Base-by-base conservation (phyloP, 805 yeast genomes). In the Sugiyamaella qingdaonensis region DNA sequence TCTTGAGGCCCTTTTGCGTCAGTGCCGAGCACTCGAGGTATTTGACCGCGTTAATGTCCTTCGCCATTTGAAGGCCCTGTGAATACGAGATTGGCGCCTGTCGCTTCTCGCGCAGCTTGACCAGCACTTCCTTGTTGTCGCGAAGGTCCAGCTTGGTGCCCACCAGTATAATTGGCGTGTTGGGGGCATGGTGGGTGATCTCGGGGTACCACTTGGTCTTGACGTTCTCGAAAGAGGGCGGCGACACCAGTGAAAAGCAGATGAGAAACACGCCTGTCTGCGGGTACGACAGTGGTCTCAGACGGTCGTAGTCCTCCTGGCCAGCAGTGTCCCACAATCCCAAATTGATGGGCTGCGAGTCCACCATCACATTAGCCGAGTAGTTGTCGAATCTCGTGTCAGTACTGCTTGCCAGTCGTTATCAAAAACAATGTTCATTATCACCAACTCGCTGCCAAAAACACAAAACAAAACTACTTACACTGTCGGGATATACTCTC, bases 241-340 rank as follows among this genome's bases (percentile, higher is more conserved):
- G 95, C 62, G 83, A 86, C 42, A 86, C 85, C 5, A 90, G 82
- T 4, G 95, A 86, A 68, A 89, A 90, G 70, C 97, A 90, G 54
- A 88, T 80, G 50, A 90, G 71, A 65, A 90, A 90, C 34, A 90
- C 86, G 62, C 88, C 96, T 0, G 97, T 89, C 66, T 90, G 96
- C 2, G 96, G 96, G 64, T 90, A 90, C 8, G 94, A 85, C 56
- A 90, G 74, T 2, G 97, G 97, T 69, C 97, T 78, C 63, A 89
- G 76, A 56, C 96, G 77, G 68, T 90, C 96, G 68, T 89, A 89
- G 67, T 89, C 96, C 64, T 87, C 86, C 70, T 90, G 96, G 27
- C 97, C 97, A 2, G 97, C 96, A 13, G 97, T 90, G 78, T 90
- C 97, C 96, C 96, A 90, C 45, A 90, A 77, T 21, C 95, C 95